phyloP scores from a whole-genome alignment of 1,284 basidiomycete species.

The Rugosomyces carneus region DNA sequence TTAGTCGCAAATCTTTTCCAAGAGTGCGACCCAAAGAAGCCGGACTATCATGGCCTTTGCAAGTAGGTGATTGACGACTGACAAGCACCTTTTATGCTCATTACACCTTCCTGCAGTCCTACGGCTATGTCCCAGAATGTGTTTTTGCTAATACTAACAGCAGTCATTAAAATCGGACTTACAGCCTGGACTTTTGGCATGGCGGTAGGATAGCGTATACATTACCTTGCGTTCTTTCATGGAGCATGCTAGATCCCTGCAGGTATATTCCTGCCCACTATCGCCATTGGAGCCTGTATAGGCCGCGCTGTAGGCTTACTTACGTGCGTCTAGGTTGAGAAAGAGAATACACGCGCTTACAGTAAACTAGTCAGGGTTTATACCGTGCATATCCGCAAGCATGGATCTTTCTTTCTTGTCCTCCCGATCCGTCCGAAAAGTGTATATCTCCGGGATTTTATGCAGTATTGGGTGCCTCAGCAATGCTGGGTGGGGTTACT shows the following conservation, averaged over 20 bases:
- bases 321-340: constrained; percentile 36
- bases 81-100: neutral
- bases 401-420: constrained; percentile 66
- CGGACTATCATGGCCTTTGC: constrained; percentile 69
- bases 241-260: constrained; percentile 48
- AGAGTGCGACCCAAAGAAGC: constrained; percentile 60
- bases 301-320: constrained; percentile 66
- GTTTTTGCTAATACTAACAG: constrained; percentile 58
- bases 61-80: constrained; percentile 40
- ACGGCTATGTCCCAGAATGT: constrained; percentile 61
- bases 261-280: constrained; percentile 70
- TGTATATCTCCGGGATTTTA: constrained; percentile 81
- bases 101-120: constrained; percentile 34
- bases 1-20: constrained; percentile 68
- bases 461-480: constrained; percentile 77
- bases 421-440: constrained; percentile 57
- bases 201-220: constrained; percentile 41
- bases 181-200: constrained; percentile 76
- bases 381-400: constrained; percentile 56
- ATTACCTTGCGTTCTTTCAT: neutral
- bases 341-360: neutral
- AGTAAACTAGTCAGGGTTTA: constrained; percentile 47
- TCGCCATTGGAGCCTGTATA: constrained; percentile 65
- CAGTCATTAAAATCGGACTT: constrained; percentile 51
- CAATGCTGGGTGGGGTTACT: constrained; percentile 77